Percentiles rank a stretch among this genome's conserved stretches.
These are phyloP conservation scores for Pseudonitzschia delicatissima DNA, from an alignment of 108 stramenopile species.

Conservation along the genomic window DNA sequence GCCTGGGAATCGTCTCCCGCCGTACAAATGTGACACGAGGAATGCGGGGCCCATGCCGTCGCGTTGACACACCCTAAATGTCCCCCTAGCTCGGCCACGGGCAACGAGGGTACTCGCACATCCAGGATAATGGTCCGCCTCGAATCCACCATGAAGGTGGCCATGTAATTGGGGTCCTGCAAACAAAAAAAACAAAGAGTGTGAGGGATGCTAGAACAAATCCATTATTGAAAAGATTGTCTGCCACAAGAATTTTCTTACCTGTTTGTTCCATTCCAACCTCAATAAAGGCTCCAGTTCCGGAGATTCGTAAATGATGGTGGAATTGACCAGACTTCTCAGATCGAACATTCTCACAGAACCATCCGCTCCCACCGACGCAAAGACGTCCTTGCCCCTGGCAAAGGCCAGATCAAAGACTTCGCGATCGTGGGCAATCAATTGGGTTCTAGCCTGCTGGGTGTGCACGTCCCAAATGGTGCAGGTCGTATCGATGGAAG, in stretches of 20 bases:
- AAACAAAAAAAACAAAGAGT: too few relatives aligned
- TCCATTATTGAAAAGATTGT: too few relatives aligned
- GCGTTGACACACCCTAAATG: constrained; percentile 93
- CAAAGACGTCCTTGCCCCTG: constrained; percentile 93
- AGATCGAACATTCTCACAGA: constrained; percentile 96
- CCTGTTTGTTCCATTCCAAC: constrained; percentile 97
- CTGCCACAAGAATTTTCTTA: too few relatives aligned
- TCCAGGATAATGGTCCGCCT: constrained; percentile 86
- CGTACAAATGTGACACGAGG: constrained; percentile 95
- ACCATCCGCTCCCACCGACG: constrained; percentile 96
- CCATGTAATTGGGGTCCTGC: constrained; percentile 95
- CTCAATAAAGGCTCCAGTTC: constrained; percentile 89
- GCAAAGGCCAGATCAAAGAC: constrained; percentile 98
- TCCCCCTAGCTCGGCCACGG: constrained; percentile 80
- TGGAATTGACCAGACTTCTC: constrained; percentile 93
- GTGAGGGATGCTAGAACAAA: too few relatives aligned
- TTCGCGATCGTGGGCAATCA: constrained; percentile 99
- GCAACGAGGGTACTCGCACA: constrained; percentile 84
- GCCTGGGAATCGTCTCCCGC: constrained; percentile 95
- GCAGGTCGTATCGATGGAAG: constrained; percentile 97
- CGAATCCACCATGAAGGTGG: constrained; percentile 89
- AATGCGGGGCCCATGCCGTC: constrained; percentile 98
- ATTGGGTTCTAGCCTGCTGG: constrained; percentile 86
- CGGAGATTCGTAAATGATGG: constrained; percentile 95
- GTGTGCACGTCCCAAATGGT: constrained; percentile 97